Evolutionary conservation across 345 rosid genomes (phyloP).

Genomic region (Capsella bursapastoris): DNA sequence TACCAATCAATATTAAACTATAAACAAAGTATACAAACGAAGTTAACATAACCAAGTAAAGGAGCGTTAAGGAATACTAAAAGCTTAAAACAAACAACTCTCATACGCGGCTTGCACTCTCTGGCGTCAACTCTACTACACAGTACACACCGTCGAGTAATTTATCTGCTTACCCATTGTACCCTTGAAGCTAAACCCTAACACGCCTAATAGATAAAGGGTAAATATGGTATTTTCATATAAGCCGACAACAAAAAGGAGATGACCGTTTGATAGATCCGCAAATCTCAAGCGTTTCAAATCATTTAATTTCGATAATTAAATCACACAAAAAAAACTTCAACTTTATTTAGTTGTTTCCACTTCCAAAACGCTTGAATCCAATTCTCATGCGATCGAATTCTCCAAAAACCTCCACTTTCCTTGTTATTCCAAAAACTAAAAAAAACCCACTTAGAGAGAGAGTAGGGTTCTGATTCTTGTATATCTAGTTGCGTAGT

Average conservation of each 20-base stretch:
- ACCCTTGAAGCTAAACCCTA: background rate
- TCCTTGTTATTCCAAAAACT: conserved; percentile 1
- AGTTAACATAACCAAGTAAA: too few relatives aligned
- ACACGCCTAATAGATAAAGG: background rate
- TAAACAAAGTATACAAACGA: too few relatives aligned
- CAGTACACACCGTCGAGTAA: background rate
- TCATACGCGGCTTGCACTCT: conserved; percentile 33
- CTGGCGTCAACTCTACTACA: background rate
- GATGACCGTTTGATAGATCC: conserved; percentile 65
- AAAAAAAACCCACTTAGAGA: background rate
- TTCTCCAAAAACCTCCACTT: conserved; percentile 18
- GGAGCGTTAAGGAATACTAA: too few relatives aligned
- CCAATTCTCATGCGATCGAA: conserved; percentile 37
- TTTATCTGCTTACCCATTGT: background rate
- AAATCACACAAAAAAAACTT: background rate
- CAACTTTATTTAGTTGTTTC: background rate
- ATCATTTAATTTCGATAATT: conserved; percentile 29
- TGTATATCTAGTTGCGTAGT: conserved; percentile 15
- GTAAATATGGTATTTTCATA: conserved; percentile 34
- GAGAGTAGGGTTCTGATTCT: background rate
- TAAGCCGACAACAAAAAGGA: conserved; percentile 47
- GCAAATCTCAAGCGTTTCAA: conserved; percentile 52
- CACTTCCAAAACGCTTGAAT: conserved; percentile 32
- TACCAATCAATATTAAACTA: too few relatives aligned
- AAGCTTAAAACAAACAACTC: background rate